Evolutionary conservation across 2,329 filamentous ascomycete genomes (phyloP).

Genomic region (Apiospora saccharicola): DNA sequence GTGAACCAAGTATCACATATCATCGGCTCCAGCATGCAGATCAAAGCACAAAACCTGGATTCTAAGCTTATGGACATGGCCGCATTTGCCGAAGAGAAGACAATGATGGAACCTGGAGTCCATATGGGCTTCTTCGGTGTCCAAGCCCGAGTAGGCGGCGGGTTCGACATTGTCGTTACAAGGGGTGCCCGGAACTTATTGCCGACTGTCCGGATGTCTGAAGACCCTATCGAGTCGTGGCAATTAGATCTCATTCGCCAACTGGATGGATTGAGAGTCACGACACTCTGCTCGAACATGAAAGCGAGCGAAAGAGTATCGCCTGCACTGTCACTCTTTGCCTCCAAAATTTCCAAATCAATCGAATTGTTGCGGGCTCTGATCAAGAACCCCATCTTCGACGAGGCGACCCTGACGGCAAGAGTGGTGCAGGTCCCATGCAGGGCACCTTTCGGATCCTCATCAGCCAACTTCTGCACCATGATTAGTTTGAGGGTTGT

Average conservation of each 20-base stretch:
- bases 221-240: constrained; percentile 59
- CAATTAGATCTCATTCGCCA: constrained; percentile 63
- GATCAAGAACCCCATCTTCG: constrained; percentile 50
- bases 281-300: constrained; percentile 48
- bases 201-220: constrained; percentile 63
- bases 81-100: constrained; percentile 57
- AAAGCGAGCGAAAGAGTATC: constrained; percentile 46
- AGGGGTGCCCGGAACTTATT: constrained; percentile 65
- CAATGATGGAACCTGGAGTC: constrained; percentile 58
- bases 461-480: constrained; percentile 37
- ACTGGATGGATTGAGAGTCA: constrained; percentile 54
- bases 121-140: constrained; percentile 67
- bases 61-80: constrained; percentile 70
- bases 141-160: constrained; percentile 57
- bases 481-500: constrained; percentile 67
- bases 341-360: constrained; percentile 50
- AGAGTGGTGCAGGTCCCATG: constrained; percentile 51
- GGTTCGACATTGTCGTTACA: constrained; percentile 70
- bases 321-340: constrained; percentile 53
- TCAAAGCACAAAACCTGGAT: constrained; percentile 68
- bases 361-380: constrained; percentile 47
- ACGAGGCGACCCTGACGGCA: constrained; percentile 49
- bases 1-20: constrained; percentile 71
- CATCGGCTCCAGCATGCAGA: constrained; percentile 77
- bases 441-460: constrained; percentile 30